phyloP scores from a whole-genome alignment of 371 early-diverging fungal species.

The Capillidium heterosporum region DNA sequence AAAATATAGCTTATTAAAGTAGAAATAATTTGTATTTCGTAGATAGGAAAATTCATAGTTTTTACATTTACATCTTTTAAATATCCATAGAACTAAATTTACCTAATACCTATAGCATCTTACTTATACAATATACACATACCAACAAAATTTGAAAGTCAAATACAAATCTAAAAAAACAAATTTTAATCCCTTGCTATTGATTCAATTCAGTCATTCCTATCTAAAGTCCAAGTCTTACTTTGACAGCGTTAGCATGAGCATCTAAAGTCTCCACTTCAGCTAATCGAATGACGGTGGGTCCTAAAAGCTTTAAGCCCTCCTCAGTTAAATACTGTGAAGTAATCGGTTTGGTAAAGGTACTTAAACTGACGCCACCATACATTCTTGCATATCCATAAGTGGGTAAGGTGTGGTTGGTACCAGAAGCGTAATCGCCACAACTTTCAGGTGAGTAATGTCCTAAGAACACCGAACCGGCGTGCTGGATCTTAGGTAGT shows the following conservation, averaged over 20 bases:
- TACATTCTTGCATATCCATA: constrained; percentile 96
- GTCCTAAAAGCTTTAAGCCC: constrained; percentile 69
- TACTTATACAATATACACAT: too few relatives aligned
- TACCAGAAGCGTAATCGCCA: constrained; percentile 97
- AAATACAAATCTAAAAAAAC: too few relatives aligned
- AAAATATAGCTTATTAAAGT: too few relatives aligned
- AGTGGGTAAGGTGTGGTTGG: constrained; percentile 97
- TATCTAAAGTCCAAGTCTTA: constrained; percentile 39
- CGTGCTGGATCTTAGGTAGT: constrained; percentile 55
- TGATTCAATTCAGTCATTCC: too few relatives aligned
- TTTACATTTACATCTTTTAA: too few relatives aligned
- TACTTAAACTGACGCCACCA: constrained; percentile 86
- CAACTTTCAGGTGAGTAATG: constrained; percentile 89
- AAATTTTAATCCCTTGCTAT: too few relatives aligned
- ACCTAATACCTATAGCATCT: too few relatives aligned
- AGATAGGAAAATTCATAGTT: too few relatives aligned
- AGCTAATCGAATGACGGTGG: constrained; percentile 81
- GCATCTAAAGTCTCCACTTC: constrained; percentile 90
- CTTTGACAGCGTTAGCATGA: constrained; percentile 86
- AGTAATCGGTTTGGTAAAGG: constrained; percentile 92
- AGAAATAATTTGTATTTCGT: too few relatives aligned
- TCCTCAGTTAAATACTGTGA: constrained; percentile 75
- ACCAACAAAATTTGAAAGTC: too few relatives aligned
- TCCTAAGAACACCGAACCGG: constrained; percentile 94
- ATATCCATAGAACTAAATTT: too few relatives aligned